phyloP scores from a whole-genome alignment of 345 rosid species.

The Gossypium sturtianum region DNA sequence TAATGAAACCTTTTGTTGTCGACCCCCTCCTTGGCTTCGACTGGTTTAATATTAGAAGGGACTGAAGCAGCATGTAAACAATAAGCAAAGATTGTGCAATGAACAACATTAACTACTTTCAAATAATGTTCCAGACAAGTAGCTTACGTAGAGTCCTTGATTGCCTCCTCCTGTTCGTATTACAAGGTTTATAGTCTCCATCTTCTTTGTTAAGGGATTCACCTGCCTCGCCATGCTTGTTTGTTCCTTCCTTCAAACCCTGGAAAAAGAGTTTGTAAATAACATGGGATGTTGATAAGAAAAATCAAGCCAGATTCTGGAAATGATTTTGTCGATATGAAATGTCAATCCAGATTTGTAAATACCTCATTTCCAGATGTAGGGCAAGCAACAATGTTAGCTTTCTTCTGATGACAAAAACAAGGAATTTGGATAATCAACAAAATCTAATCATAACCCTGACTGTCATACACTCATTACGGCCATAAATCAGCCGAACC shows the following conservation, averaged over 20 bases:
- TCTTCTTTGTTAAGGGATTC: constrained; percentile 18
- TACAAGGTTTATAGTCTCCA: constrained; percentile 20
- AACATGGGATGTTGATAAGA: constrained; percentile 6
- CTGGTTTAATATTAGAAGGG: constrained; percentile 8
- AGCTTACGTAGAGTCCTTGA: constrained; percentile 22
- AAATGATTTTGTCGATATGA: background rate
- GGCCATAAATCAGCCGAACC: background rate
- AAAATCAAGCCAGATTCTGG: constrained; percentile 6
- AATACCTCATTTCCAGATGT: constrained; percentile 31
- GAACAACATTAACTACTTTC: background rate
- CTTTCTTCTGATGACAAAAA: constrained; percentile 30
- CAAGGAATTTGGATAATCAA: constrained; percentile 8
- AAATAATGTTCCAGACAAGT: background rate
- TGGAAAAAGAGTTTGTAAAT: constrained; percentile 19
- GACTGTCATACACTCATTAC: background rate
- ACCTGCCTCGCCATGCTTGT: constrained; percentile 7
- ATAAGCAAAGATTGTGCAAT: background rate
- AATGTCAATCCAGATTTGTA: background rate
- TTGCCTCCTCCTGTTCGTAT: constrained; percentile 28
- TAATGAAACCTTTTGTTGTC: constrained; percentile 3
- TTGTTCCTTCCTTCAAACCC: constrained; percentile 31
- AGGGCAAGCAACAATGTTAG: constrained; percentile 16
- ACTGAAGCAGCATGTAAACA: constrained; percentile 6
- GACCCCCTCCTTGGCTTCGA: background rate
- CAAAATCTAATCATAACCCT: background rate